A percentile compares a stretch with the other conserved stretches of the same genome.
phyloP scores from a whole-genome alignment of 139 green algal species.

The Pseudopediastrum boryanum region DNA sequence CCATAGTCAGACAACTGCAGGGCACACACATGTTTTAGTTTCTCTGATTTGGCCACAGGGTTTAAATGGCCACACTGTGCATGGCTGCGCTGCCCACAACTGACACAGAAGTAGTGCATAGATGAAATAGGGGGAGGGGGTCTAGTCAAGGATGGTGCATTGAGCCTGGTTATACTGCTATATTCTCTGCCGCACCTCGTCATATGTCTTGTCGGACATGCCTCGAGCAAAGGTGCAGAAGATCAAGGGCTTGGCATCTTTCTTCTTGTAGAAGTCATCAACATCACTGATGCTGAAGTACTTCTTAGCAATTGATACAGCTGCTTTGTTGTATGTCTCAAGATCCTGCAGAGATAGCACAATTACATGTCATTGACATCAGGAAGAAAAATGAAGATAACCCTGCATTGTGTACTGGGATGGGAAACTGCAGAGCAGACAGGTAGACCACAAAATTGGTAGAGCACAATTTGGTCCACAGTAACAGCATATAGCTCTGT shows the following conservation, averaged over 20 bases:
- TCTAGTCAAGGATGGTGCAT: no score
- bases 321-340: conserved; percentile 80
- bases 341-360: conserved; percentile 63
- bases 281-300: conserved; percentile 73
- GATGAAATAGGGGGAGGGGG: no score
- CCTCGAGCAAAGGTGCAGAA: conserved; percentile 89
- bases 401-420: no score
- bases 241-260: conserved; percentile 79
- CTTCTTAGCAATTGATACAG: conserved; percentile 77
- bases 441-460: neutral
- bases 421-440: neutral
- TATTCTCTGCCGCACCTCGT: conserved; percentile 67
- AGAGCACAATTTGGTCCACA: neutral
- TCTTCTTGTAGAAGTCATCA: conserved; percentile 89
- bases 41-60: no score
- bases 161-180: no score
- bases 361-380: no score
- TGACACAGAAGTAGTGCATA: no score
- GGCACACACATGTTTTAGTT: no score
- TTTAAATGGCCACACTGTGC: no score
- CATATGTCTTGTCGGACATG: conserved; percentile 75
- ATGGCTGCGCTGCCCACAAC: no score
- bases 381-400: no score
- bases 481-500: neutral
- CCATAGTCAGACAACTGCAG: conserved; percentile 64